Conservation (phyloP, 2,329 filamentous ascomycete species). For the Diaporthe helianthi region DNA sequence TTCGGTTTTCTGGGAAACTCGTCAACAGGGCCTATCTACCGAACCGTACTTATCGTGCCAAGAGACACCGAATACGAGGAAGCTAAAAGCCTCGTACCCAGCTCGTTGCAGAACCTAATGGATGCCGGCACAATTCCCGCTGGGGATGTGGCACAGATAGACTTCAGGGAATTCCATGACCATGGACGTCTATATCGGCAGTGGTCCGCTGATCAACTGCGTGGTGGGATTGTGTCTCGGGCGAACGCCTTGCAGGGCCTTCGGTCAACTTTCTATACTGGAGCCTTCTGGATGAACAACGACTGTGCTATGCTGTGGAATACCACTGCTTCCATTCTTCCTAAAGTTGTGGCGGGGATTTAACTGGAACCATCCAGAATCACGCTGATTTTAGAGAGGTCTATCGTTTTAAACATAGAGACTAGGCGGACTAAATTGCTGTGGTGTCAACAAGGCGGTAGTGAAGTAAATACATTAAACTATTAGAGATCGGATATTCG, state of each 20-base stretch:
- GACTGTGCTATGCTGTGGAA: conserved; percentile 8
- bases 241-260: conserved; percentile 3
- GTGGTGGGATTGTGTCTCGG: neutral
- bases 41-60: conserved; percentile 3
- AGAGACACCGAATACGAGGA: neutral
- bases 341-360: neutral
- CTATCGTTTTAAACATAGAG: no score
- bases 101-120: conserved; percentile 13
- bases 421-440: no score
- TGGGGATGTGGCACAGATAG: neutral
- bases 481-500: no score
- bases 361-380: neutral
- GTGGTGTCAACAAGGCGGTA: no score
- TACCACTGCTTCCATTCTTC: neutral
- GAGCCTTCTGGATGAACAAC: conserved; percentile 13
- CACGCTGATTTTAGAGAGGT: neutral
- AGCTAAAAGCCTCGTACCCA: neutral
- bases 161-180: neutral
- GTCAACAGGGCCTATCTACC: neutral
- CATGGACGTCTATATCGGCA: neutral
- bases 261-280: conserved; percentile 3
- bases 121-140: neutral
- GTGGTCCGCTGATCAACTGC: conserved; percentile 1
- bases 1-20: neutral
- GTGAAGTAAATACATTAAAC: no score